phyloP scores from a whole-genome alignment of 441 rosid species.

The Pelargonium citronellum region DNA sequence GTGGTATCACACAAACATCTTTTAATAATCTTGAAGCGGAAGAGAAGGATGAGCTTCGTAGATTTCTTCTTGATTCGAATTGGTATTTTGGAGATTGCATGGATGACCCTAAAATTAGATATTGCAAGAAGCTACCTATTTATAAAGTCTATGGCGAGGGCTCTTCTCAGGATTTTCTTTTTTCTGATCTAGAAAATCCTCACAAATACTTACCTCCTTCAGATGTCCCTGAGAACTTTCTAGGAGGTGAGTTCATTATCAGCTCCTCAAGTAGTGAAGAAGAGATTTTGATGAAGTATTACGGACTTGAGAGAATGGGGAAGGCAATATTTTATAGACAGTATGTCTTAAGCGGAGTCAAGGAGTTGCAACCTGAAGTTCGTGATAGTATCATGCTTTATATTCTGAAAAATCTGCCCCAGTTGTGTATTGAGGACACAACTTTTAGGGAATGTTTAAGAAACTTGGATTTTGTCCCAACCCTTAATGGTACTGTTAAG shows the following conservation, averaged over 20 bases:
- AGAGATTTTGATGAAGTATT: slow-evolving; percentile 60
- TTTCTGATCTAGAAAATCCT: slow-evolving; percentile 74
- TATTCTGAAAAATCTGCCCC: slow-evolving; percentile 76
- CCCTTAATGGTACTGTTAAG: slow-evolving; percentile 52
- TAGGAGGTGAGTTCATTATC: slow-evolving; percentile 64
- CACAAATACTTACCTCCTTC: slow-evolving; percentile 72
- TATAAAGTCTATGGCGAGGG: slow-evolving; percentile 56
- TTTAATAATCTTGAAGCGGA: slow-evolving; percentile 46
- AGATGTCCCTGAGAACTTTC: slow-evolving; percentile 57
- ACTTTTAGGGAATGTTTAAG: slow-evolving; percentile 61
- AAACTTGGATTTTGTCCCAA: slow-evolving; percentile 87
- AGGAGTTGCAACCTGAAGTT: slow-evolving; percentile 65
- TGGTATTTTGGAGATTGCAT: slow-evolving; percentile 64
- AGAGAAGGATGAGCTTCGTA: slow-evolving; percentile 78
- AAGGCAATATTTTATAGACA: slow-evolving; percentile 71
- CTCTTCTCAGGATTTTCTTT: slow-evolving; percentile 43
- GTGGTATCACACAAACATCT: slow-evolving; percentile 31
- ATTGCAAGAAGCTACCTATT: slow-evolving; percentile 72
- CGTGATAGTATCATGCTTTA: slow-evolving; percentile 79
- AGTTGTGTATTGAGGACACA: slow-evolving; percentile 71
- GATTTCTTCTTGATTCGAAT: slow-evolving; percentile 72
- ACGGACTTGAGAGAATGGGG: slow-evolving; percentile 78
- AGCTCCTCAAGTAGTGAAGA: slow-evolving; percentile 58
- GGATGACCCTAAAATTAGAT: slow-evolving; percentile 48
- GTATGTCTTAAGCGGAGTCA: slow-evolving; percentile 56